phyloP scores from a whole-genome alignment of 108 stramenopile genomes.

The Pseudonitzschia pungens region DNA sequence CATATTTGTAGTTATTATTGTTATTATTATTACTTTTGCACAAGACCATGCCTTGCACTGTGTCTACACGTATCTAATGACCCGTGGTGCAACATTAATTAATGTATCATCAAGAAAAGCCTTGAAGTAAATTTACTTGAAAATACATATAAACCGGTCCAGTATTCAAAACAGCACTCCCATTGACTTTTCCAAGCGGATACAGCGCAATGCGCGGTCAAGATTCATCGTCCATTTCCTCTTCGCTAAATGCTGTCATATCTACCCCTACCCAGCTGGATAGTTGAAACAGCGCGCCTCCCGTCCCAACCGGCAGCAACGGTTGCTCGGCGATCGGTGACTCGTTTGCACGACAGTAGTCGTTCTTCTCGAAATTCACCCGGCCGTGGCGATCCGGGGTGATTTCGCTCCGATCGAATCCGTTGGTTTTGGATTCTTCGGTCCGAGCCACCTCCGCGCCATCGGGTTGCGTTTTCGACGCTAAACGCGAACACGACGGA shows the following conservation, averaged over 20 bases:
- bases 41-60: too few species aligned
- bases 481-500: background rate
- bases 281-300: background rate
- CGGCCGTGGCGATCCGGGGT: background rate
- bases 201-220: background rate
- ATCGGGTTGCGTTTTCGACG: too few species aligned
- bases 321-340: background rate
- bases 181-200: too few species aligned
- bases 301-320: background rate
- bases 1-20: too few species aligned
- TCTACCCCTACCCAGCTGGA: slow-evolving; percentile 9
- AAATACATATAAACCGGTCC: background rate
- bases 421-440: background rate
- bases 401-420: background rate
- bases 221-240: background rate
- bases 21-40: too few species aligned
- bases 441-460: background rate
- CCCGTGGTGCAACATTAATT: background rate
- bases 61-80: too few species aligned
- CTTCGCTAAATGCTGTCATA: background rate
- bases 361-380: background rate
- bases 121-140: background rate
- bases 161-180: too few species aligned
- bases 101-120: background rate
- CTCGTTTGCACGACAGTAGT: background rate